phyloP scores from a whole-genome alignment of 148 eudicot species.

The Limonium bicolor region DNA sequence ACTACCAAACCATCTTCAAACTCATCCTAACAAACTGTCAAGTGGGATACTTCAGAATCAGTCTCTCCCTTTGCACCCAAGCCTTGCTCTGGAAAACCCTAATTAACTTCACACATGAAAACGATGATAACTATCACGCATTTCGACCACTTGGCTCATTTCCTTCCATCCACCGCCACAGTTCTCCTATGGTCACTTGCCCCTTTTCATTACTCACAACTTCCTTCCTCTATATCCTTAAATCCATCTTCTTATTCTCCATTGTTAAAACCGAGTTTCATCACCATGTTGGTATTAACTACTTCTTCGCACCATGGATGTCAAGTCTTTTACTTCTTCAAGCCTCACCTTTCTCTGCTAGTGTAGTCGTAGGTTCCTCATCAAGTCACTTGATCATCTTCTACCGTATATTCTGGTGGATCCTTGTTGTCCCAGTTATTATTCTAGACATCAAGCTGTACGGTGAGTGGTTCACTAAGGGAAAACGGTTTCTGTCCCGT shows the following conservation, averaged over 20 bases:
- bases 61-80: conserved; percentile 27
- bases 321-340: conserved; percentile 48
- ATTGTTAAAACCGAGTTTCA: conserved; percentile 35
- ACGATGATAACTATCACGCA: background rate
- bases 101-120: conserved; percentile 10
- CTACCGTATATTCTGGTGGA: conserved; percentile 12
- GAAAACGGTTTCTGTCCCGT: conserved; percentile 29
- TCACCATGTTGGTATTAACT: conserved; percentile 55
- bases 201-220: conserved; percentile 6
- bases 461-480: conserved; percentile 47
- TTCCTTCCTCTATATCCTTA: conserved; percentile 20
- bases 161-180: conserved; percentile 16
- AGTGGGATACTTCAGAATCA: conserved; percentile 43
- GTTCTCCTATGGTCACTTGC: conserved; percentile 30
- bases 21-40: too few relatives aligned
- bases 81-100: conserved; percentile 36
- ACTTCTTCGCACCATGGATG: conserved; percentile 60
- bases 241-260: conserved; percentile 14
- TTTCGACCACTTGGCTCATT: background rate
- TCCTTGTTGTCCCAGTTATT: conserved; percentile 21
- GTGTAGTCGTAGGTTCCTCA: conserved; percentile 2
- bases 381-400: background rate
- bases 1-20: too few relatives aligned
- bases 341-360: conserved; percentile 41
- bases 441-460: conserved; percentile 41